These are phyloP conservation scores for Arthrocladium fulminans DNA, from an alignment of 2,329 filamentous ascomycete genomes.

Conservation along the genomic window DNA sequence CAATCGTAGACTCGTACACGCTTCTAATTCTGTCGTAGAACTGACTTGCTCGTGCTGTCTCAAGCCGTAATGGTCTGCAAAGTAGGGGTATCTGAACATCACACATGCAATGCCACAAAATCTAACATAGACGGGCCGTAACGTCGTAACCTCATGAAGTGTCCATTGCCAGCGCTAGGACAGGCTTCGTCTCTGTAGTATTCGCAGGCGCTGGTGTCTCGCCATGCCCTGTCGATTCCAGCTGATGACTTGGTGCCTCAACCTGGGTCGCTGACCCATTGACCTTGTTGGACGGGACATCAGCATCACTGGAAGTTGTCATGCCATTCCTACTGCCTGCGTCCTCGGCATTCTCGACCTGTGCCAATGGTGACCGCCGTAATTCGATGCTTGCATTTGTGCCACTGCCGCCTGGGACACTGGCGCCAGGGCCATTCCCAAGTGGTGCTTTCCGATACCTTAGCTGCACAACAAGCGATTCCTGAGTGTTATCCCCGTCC, in stretches of 20 bases:
- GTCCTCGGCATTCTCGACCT: neutral
- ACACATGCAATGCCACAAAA: neutral
- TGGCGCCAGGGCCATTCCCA: neutral
- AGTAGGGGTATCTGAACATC: neutral
- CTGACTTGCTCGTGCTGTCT: neutral
- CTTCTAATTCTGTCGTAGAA: neutral
- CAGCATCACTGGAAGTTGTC: neutral
- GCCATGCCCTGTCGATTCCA: neutral
- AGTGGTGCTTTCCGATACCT: conserved; percentile 27
- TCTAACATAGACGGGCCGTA: neutral
- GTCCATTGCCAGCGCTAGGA: neutral
- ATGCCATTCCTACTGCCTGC: neutral
- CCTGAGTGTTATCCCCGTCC: conserved; percentile 38
- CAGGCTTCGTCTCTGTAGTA: neutral
- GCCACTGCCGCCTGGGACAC: neutral
- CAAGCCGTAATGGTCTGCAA: neutral
- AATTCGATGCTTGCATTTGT: neutral
- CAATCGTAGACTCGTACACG: neutral
- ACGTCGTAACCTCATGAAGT: neutral
- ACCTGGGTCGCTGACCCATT: neutral
- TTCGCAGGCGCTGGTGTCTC: neutral
- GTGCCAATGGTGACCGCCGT: neutral
- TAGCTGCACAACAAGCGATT: conserved; percentile 67
- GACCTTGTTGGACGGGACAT: neutral
- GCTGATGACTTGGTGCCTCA: neutral